Evolutionary conservation across 495 filamentous ascomycete species (phyloP).

Genomic region (Chlorociboria aeruginascens): DNA sequence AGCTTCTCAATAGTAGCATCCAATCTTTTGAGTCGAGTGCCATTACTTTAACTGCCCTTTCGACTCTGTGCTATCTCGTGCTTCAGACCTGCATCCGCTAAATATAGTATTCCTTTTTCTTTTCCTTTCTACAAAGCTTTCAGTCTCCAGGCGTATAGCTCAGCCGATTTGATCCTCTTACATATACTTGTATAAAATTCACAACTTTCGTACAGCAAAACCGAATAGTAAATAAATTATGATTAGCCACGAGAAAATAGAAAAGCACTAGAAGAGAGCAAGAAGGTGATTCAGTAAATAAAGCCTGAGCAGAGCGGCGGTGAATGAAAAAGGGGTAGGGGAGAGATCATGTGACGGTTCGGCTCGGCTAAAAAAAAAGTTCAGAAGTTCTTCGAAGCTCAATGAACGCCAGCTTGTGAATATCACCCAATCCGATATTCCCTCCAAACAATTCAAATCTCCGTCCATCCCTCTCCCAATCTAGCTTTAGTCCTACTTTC

Average conservation of each 20-base stretch:
- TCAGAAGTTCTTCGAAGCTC: slow-evolving; percentile 25
- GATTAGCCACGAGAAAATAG: too few relatives aligned
- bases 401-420: slow-evolving; percentile 18
- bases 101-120: background rate
- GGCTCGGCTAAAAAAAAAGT: slow-evolving; percentile 20
- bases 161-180: too few relatives aligned
- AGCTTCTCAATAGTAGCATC: too few relatives aligned
- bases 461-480: slow-evolving; percentile 2
- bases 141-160: too few relatives aligned
- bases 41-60: background rate
- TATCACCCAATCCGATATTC: slow-evolving; percentile 2
- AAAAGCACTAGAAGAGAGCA: too few relatives aligned
- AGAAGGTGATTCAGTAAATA: too few relatives aligned
- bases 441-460: slow-evolving; percentile 1
- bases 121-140: background rate
- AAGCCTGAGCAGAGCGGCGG: too few relatives aligned
- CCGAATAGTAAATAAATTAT: too few relatives aligned
- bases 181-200: too few relatives aligned
- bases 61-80: background rate
- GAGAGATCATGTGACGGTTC: slow-evolving; percentile 6
- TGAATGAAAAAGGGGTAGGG: background rate
- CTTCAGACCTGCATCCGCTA: background rate
- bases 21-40: background rate
- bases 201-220: too few relatives aligned
- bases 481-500: slow-evolving; percentile 2